phyloP scores from a whole-genome alignment of 2,329 filamentous ascomycete species.

The Apiospora pterosperma region DNA sequence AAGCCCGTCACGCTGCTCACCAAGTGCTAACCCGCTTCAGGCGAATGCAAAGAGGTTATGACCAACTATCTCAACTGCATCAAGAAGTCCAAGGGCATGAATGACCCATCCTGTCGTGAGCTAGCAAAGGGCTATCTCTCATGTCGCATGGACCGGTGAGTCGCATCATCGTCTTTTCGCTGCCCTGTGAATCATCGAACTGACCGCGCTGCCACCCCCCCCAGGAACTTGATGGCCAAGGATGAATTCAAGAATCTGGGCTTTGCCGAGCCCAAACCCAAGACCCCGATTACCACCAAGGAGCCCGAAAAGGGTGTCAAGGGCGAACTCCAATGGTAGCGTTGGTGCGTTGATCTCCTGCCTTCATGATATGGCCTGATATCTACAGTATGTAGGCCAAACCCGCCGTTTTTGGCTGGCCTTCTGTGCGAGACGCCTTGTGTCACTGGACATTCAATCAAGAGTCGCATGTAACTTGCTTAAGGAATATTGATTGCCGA shows the following conservation, averaged over 20 bases:
- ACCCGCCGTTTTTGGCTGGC: not conserved
- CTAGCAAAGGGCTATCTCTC: constrained; percentile 85
- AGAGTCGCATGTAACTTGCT: not conserved
- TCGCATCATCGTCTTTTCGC: not conserved
- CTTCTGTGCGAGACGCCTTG: not conserved
- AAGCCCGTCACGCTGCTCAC: not conserved
- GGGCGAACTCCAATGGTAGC: constrained; percentile 32
- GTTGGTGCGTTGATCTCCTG: not conserved
- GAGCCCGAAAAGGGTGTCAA: constrained; percentile 25
- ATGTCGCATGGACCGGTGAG: constrained; percentile 93
- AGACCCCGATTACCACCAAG: not conserved
- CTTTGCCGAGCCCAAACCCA: constrained; percentile 43
- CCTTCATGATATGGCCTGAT: not conserved
- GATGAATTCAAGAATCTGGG: constrained; percentile 95
- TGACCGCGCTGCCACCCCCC: not conserved
- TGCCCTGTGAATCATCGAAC: not conserved
- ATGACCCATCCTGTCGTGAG: constrained; percentile 79
- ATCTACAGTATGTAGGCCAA: not conserved
- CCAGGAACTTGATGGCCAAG: constrained; percentile 88
- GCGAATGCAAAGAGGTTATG: constrained; percentile 93
- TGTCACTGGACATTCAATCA: too few species aligned
- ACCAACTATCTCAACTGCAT: constrained; percentile 81
- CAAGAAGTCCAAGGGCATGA: constrained; percentile 77
- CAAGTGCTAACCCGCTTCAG: constrained; percentile 37
- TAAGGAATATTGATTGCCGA: not conserved